phyloP scores from a whole-genome alignment of 257 asterid genomes.

The Capsicum rhomboideum region DNA sequence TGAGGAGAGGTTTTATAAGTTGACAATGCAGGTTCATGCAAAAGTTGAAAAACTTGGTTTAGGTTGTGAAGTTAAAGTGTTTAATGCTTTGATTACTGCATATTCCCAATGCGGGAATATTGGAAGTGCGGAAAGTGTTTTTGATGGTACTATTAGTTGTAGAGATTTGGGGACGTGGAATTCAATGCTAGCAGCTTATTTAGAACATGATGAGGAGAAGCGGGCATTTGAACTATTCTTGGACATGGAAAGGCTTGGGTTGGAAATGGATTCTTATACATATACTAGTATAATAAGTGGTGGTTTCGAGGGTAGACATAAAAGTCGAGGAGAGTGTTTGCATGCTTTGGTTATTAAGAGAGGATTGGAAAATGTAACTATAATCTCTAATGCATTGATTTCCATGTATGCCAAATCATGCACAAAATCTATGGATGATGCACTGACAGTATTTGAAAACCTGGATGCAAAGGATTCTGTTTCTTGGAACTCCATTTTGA shows the following conservation, averaged over 20 bases:
- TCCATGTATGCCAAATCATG: slow-evolving; percentile 57
- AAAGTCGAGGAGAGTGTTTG: slow-evolving; percentile 48
- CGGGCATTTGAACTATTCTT: slow-evolving; percentile 48
- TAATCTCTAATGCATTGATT: slow-evolving; percentile 53
- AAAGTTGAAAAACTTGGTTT: slow-evolving; percentile 58
- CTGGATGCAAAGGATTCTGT: slow-evolving; percentile 44
- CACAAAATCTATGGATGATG: slow-evolving; percentile 38
- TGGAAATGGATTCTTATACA: slow-evolving; percentile 59
- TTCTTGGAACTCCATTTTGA: slow-evolving; percentile 76
- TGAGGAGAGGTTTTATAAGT: slow-evolving; percentile 23
- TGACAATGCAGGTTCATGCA: slow-evolving; percentile 60
- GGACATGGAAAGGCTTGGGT: slow-evolving; percentile 46
- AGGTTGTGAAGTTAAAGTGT: slow-evolving; percentile 45
- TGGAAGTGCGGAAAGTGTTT: slow-evolving; percentile 41
- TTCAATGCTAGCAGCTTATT: slow-evolving; percentile 69
- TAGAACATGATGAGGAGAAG: slow-evolving; percentile 31
- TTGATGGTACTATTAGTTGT: slow-evolving; percentile 34
- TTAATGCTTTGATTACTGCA: slow-evolving; percentile 62
- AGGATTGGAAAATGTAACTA: slow-evolving; percentile 55
- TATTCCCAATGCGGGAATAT: slow-evolving; percentile 59
- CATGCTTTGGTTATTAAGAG: slow-evolving; percentile 60
- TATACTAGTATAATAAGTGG: slow-evolving; percentile 56
- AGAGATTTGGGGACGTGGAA: slow-evolving; percentile 79
- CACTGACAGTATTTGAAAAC: slow-evolving; percentile 38
- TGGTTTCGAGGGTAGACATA: slow-evolving; percentile 28